Evolutionary conservation across 2,329 filamentous ascomycete species (phyloP).

Genomic region (Ramularia endophylla): DNA sequence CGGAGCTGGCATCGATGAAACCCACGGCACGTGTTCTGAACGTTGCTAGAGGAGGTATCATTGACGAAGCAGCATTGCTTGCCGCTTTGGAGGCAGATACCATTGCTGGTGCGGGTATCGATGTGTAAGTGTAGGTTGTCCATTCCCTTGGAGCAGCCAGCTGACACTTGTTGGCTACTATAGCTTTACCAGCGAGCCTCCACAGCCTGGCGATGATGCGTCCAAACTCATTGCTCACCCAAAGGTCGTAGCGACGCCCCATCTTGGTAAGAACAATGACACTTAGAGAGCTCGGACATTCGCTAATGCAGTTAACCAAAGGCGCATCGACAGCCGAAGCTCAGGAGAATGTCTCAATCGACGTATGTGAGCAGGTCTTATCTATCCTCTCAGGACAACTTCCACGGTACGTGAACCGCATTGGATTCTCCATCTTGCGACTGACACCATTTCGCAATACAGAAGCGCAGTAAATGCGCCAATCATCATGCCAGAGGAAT

Average conservation of each 20-base stretch:
- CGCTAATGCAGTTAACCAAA: no score
- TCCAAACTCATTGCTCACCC: conserved; percentile 60
- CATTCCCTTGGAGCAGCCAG: no score
- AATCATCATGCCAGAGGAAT: conserved; percentile 74
- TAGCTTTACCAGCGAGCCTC: conserved; percentile 65
- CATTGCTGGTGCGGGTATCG: conserved; percentile 71
- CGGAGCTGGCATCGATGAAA: conserved; percentile 67
- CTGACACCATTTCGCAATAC: no score
- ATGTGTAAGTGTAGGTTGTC: conserved; percentile 44
- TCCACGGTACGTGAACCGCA: conserved; percentile 48
- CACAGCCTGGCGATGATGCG: conserved; percentile 53
- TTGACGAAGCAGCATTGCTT: conserved; percentile 68
- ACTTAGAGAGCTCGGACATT: no score
- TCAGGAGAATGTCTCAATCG: conserved; percentile 76
- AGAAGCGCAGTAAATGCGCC: conserved; percentile 67
- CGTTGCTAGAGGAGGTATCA: conserved; percentile 72
- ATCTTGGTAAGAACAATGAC: conserved; percentile 49
- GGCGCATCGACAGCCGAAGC: conserved; percentile 77
- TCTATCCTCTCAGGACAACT: conserved; percentile 67
- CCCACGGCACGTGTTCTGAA: conserved; percentile 68
- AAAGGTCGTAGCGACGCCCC: conserved; percentile 70
- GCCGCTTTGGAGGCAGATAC: conserved; percentile 63
- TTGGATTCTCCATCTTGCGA: no score
- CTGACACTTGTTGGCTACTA: no score
- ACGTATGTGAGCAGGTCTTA: conserved; percentile 74